These are phyloP conservation scores for Syzygium syzygioides DNA, from an alignment of 441 rosid genomes.

Conservation along the genomic window DNA sequence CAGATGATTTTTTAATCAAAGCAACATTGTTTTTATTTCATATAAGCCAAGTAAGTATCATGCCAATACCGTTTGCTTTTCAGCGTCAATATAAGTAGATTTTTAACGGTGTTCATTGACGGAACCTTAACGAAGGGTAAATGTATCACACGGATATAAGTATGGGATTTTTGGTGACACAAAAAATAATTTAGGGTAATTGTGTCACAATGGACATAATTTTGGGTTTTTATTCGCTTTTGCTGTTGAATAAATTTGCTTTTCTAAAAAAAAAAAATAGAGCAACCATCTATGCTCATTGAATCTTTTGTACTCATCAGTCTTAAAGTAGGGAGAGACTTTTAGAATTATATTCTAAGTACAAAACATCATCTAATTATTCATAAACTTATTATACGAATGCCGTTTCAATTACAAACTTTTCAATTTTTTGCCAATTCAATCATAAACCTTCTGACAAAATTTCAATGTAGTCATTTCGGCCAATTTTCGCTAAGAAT, in stretches of 20 bases:
- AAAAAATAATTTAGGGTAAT: too few relatives aligned
- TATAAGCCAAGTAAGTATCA: too few relatives aligned
- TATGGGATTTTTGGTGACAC: too few relatives aligned
- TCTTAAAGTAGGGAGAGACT: neutral
- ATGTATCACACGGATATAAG: too few relatives aligned
- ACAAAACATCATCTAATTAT: neutral
- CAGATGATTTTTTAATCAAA: too few relatives aligned
- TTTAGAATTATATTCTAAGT: fast-evolving
- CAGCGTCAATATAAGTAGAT: too few relatives aligned
- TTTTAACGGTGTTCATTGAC: too few relatives aligned
- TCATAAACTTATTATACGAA: neutral
- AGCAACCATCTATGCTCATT: neutral
- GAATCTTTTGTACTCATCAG: neutral
- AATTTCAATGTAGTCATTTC: fast-evolving
- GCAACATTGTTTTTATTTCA: too few relatives aligned
- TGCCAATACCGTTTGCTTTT: too few relatives aligned
- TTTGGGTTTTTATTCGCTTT: too few relatives aligned
- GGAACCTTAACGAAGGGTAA: too few relatives aligned
- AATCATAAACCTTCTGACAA: fast-evolving
- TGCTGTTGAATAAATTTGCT: neutral
- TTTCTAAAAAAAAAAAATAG: neutral
- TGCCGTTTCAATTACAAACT: neutral
- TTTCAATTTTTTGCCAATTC: neutral
- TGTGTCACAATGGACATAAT: too few relatives aligned
- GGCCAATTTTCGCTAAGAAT: fast-evolving